These are phyloP conservation scores for Jackrogersella minutella DNA, from an alignment of 495 filamentous ascomycete genomes.

Conservation along the genomic window DNA sequence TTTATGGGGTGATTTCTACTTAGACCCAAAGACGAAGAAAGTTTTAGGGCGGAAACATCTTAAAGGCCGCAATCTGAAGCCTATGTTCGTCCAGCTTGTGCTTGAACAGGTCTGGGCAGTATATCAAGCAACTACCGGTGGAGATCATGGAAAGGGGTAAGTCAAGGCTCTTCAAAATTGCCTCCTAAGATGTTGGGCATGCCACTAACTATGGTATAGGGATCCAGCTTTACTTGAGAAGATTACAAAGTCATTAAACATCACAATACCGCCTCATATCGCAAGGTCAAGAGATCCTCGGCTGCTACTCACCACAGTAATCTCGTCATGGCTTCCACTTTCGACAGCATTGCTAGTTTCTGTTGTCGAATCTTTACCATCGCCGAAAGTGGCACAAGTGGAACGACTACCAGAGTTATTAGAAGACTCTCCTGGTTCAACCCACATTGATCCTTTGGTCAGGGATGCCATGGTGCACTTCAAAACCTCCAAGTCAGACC, in stretches of 20 bases:
- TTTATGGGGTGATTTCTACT: conserved; percentile 95
- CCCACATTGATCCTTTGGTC: conserved; percentile 70
- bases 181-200: conserved; percentile 29
- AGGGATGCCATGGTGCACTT: conserved; percentile 84
- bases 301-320: conserved; percentile 83
- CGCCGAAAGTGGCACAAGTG: conserved; percentile 84
- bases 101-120: conserved; percentile 97
- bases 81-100: conserved; percentile 97
- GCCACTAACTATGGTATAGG: conserved; percentile 58
- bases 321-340: conserved; percentile 89
- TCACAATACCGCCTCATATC: conserved; percentile 83
- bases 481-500: conserved; percentile 70
- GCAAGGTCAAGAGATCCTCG: conserved; percentile 84
- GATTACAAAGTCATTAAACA: conserved; percentile 88
- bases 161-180: conserved; percentile 31
- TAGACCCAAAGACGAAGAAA: conserved; percentile 96
- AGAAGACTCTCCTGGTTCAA: conserved; percentile 78
- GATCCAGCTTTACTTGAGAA: conserved; percentile 87
- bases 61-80: conserved; percentile 88
- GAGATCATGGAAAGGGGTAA: conserved; percentile 82
- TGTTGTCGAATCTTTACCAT: conserved; percentile 90
- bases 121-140: conserved; percentile 88
- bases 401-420: conserved; percentile 80
- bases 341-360: conserved; percentile 94
- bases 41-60: conserved; percentile 91